Evolutionary conservation across 148 eudicot species (phyloP), one percentile per base, ranked within the genome.

Genomic region (Arbutus unedo): DNA sequence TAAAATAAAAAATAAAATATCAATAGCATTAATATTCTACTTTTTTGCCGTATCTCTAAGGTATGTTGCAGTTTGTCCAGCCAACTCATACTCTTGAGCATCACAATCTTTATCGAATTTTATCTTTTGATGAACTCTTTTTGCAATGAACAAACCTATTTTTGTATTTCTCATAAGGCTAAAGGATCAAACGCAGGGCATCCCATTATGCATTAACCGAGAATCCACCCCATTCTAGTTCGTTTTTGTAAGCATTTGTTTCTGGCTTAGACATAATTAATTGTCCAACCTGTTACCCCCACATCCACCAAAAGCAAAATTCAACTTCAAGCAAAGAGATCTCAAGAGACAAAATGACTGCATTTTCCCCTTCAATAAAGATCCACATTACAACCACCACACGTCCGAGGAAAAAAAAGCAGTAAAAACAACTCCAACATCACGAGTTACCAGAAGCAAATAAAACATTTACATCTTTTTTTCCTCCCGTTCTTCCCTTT

Each of bases 401-500:
- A 60, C 3, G 8, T n/a, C 62, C 66, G 31, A 60, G 25, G 66
- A 60, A 60, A 25, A 19, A 19, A 23, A 2, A 60, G 31, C 25
- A 6, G n/a, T 25, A 60, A 60, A 60, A 60, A 60, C 67, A n/a
- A 19, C 60, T 55, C 60, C 60, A 55, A 55, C 60, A 55, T 55
- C 66, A 6, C 23, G 5, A 60, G 10, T 8, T 60, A 7, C 3
- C 67, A n/a, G 0, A 57, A 19, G 62, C 62, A 57, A 57, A 5
- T 7, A 60, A 6, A 60, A 60, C 67, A n/a, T 60, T 60, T 60
- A 60, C 67, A 60, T 19, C 72, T 19, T n/a, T 66, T 66, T 8
- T 41, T 23, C n/a, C 4, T 66, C 71, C 71, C 4, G 4, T 80
- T 57, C 4, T n/a, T n/a, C 50, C 49, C 49, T 50, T 15, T 90